Conservation (phyloP, 805 yeast species). For the Clavispora fructus region DNA sequence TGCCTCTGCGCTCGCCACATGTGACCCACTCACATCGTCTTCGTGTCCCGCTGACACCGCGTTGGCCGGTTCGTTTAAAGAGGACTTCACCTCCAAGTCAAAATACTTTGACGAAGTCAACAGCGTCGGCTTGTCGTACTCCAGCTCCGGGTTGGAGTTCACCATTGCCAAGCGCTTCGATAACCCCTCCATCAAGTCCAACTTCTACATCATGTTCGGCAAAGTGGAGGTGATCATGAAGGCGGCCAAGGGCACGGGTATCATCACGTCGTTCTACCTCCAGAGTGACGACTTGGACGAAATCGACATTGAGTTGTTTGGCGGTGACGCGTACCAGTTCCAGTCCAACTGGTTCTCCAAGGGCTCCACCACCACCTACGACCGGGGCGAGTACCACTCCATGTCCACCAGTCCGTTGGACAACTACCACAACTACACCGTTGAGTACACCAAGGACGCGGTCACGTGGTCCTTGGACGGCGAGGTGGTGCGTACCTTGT, state of each 20-base stretch:
- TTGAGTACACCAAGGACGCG: conserved; percentile 73
- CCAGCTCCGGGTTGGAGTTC: conserved; percentile 56
- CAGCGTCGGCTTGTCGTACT: conserved; percentile 32
- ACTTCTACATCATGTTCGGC: conserved; percentile 87
- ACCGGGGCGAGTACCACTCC: conserved; percentile 69
- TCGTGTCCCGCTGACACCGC: conserved; percentile 6
- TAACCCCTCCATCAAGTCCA: conserved; percentile 72
- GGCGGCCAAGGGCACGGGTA: conserved; percentile 75
- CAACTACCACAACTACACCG: conserved; percentile 67
- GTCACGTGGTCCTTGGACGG: conserved; percentile 76
- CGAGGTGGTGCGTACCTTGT: conserved; percentile 55
- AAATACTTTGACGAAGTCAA: conserved; percentile 26
- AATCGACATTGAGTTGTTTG: conserved; percentile 84
- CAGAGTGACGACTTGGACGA: conserved; percentile 86
- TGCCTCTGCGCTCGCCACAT: conserved; percentile 3
- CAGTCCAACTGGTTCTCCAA: conserved; percentile 80
- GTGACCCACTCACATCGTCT: conserved; percentile 6
- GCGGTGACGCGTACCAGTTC: conserved; percentile 68
- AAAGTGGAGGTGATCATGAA: conserved; percentile 65
- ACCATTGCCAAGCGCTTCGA: conserved; percentile 60
- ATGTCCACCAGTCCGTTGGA: conserved; percentile 51
- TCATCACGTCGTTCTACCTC: conserved; percentile 74
- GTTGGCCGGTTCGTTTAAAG: conserved; percentile 7
- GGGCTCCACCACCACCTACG: conserved; percentile 72
- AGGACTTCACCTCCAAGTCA: conserved; percentile 3